These are phyloP conservation scores for Colletotrichum limetticola DNA, from an alignment of 2,329 filamentous ascomycete species.

Conservation along the genomic window DNA sequence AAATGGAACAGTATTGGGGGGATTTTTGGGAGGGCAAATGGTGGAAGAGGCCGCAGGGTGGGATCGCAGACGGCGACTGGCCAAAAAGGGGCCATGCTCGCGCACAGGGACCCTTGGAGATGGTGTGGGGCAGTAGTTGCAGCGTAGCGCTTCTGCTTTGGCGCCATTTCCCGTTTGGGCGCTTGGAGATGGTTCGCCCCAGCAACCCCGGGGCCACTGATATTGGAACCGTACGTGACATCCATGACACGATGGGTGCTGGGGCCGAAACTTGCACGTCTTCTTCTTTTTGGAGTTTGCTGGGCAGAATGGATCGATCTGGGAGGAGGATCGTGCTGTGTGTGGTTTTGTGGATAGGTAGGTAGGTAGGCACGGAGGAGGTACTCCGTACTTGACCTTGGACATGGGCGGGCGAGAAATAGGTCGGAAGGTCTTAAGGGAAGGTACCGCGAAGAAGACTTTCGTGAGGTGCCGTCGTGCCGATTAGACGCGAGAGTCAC, in stretches of 20 bases:
- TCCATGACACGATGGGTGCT: constrained; percentile 24
- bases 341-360: too few species aligned
- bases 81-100: constrained; percentile 33
- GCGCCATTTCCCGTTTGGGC: constrained; percentile 33
- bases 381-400: too few species aligned
- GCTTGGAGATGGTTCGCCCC: constrained; percentile 23
- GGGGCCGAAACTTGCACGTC: constrained; percentile 3
- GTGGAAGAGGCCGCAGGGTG: constrained; percentile 25
- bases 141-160: constrained; percentile 21
- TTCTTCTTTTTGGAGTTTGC: not conserved
- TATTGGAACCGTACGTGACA: constrained; percentile 24
- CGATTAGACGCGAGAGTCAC: not conserved
- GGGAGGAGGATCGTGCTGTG: not conserved
- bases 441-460: not conserved
- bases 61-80: constrained; percentile 32
- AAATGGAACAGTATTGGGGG: constrained; percentile 31
- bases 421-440: not conserved
- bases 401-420: not conserved
- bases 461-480: not conserved
- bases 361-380: too few species aligned
- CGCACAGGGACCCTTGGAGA: constrained; percentile 20
- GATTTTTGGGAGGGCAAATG: constrained; percentile 17
- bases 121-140: constrained; percentile 16
- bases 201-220: constrained; percentile 14
- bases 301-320: not conserved